Evolutionary conservation across 805 yeast genomes (phyloP).

Genomic region (Kuraishia cidri): DNA sequence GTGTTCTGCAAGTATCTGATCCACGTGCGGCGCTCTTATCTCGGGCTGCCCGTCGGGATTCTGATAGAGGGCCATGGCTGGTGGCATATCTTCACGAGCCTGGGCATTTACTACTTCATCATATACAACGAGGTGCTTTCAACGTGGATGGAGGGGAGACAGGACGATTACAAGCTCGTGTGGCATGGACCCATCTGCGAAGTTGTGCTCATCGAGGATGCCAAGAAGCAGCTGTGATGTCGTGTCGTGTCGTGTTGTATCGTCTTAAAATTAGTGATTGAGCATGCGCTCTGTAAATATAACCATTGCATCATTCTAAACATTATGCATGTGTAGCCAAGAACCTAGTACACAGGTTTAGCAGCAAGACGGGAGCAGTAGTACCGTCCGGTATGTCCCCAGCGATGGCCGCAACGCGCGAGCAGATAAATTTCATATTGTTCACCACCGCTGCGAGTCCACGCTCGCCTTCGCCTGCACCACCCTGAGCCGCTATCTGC

Average conservation of each 20-base stretch:
- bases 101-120: conserved; percentile 81
- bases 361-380: too few species aligned
- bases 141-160: conserved; percentile 51
- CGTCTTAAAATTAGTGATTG: too few species aligned
- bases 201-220: conserved; percentile 21
- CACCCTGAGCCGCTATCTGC: too few species aligned
- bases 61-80: conserved; percentile 90
- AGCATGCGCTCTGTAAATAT: too few species aligned
- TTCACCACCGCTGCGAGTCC: too few species aligned
- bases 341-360: too few species aligned
- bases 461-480: too few species aligned
- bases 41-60: conserved; percentile 83
- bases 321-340: too few species aligned
- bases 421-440: background rate
- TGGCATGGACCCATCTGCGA: conserved; percentile 59
- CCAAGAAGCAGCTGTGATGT: too few species aligned
- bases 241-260: too few species aligned
- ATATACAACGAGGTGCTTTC: conserved; percentile 72
- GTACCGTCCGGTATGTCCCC: too few species aligned
- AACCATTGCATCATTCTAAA: too few species aligned
- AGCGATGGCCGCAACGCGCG: background rate
- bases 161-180: conserved; percentile 43
- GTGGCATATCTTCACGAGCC: conserved; percentile 91
- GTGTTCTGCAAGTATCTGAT: conserved; percentile 62
- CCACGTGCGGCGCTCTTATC: conserved; percentile 39